Percentiles rank a stretch among this genome's conserved stretches.
Conservation (phyloP, 2,329 filamentous ascomycete species). For the Diaporthe nobilis region DNA sequence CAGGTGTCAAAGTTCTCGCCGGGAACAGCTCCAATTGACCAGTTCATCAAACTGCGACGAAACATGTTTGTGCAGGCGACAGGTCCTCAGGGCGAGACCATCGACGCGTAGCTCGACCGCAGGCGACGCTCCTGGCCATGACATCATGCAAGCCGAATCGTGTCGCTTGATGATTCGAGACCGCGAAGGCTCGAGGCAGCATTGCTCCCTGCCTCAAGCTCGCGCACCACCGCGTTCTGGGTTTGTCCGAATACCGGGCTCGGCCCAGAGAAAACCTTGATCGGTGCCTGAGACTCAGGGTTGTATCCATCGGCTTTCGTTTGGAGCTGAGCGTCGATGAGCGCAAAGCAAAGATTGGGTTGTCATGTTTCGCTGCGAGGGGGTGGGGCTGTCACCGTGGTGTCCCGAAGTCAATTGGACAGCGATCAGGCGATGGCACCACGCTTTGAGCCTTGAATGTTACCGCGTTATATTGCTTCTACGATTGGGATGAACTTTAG, state of each 20-base stretch:
- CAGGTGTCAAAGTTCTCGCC: constrained; percentile 21
- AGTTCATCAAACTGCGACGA: constrained; percentile 28
- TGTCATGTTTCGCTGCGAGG: constrained; percentile 1
- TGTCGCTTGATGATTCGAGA: constrained; percentile 34
- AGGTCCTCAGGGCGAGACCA: constrained; percentile 5
- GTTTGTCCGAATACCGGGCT: constrained; percentile 4
- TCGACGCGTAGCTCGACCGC: background rate
- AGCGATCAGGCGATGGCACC: constrained; percentile 31
- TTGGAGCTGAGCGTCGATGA: background rate
- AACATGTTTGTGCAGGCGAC: constrained; percentile 29
- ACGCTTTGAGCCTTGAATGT: constrained; percentile 29
- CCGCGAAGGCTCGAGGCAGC: background rate
- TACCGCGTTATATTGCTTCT: constrained; percentile 4
- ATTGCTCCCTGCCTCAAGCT: constrained; percentile 2
- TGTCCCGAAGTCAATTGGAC: constrained; percentile 26
- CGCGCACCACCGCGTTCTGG: background rate
- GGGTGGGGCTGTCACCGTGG: constrained; percentile 13
- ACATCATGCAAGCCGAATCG: constrained; percentile 19
- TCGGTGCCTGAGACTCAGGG: constrained; percentile 25
- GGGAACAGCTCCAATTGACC: constrained; percentile 32
- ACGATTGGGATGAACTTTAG: constrained; percentile 28
- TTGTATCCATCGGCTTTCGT: constrained; percentile 19
- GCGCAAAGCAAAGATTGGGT: constrained; percentile 26
- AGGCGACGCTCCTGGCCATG: constrained; percentile 17
- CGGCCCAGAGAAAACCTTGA: constrained; percentile 19